These are phyloP conservation scores for Hevea brasiliensis DNA, from an alignment of 345 rosid species.

Conservation along the genomic window DNA sequence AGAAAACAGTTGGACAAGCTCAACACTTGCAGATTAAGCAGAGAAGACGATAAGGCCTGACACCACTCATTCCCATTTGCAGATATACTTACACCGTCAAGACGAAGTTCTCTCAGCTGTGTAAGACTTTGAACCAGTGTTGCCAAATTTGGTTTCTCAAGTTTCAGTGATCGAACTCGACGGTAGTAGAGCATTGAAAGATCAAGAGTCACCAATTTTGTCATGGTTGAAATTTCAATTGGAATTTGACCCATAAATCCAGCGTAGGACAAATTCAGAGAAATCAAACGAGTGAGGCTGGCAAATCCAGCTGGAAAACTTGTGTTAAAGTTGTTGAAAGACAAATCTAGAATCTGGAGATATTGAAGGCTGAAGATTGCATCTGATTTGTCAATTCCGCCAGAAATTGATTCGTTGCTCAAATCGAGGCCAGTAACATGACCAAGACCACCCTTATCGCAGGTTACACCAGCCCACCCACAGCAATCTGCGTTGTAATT, in stretches of 20 bases:
- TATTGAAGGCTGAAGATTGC: slow-evolving; percentile 36
- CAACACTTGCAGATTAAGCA: slow-evolving; percentile 33
- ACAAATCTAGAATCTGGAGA: slow-evolving; percentile 44
- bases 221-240: slow-evolving; percentile 29
- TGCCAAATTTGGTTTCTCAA: slow-evolving; percentile 33
- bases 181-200: too few relatives aligned
- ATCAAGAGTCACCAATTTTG: slow-evolving; percentile 44
- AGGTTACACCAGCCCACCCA: slow-evolving; percentile 44
- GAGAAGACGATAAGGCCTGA: slow-evolving; percentile 27
- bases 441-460: slow-evolving; percentile 34
- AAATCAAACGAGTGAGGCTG: slow-evolving; percentile 29
- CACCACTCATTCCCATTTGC: slow-evolving; percentile 31
- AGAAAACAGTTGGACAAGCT: slow-evolving; percentile 45
- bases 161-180: background rate
- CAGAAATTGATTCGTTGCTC: slow-evolving; percentile 30
- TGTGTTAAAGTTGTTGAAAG: slow-evolving; percentile 33
- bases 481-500: slow-evolving; percentile 29
- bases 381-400: slow-evolving; percentile 37
- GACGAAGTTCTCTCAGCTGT: slow-evolving; percentile 20
- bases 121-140: slow-evolving; percentile 28
- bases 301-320: slow-evolving; percentile 28
- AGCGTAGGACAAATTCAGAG: slow-evolving; percentile 43
- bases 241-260: slow-evolving; percentile 46
- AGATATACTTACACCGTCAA: slow-evolving; percentile 42
- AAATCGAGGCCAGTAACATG: slow-evolving; percentile 32